phyloP scores from a whole-genome alignment of 129 eudicot genomes.

The Tagetes erecta region DNA sequence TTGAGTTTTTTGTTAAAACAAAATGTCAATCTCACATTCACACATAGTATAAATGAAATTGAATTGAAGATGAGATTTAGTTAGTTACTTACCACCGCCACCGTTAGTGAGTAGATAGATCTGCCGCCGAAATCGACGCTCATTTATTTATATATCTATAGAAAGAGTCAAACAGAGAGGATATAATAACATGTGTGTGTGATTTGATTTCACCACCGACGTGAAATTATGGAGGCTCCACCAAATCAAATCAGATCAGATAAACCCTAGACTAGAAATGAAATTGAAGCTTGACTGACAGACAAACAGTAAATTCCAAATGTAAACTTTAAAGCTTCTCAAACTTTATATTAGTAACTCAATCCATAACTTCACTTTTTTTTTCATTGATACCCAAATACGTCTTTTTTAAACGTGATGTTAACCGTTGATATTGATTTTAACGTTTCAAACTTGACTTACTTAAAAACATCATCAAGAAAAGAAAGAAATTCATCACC shows the following conservation, averaged over 20 bases:
- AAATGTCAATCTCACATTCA: neutral
- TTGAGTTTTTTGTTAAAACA: neutral
- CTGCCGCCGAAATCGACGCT: slow-evolving; percentile 36
- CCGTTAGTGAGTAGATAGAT: slow-evolving; percentile 30
- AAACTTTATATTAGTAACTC: no score
- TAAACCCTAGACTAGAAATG: slow-evolving; percentile 16
- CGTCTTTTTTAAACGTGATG: no score
- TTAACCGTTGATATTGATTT: no score
- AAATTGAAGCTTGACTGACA: no score
- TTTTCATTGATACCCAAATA: no score
- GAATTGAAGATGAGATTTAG: slow-evolving; percentile 14
- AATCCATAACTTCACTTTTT: no score
- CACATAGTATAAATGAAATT: neutral
- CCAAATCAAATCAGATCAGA: slow-evolving; percentile 12
- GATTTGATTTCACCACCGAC: slow-evolving; percentile 27
- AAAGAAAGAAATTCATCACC: no score
- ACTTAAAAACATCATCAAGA: no score
- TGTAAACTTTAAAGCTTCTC: no score
- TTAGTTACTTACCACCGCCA: slow-evolving; percentile 20
- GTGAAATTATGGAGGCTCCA: slow-evolving; percentile 29
- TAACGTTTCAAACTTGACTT: no score
- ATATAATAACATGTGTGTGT: neutral
- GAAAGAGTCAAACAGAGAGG: neutral
- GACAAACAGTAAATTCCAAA: slow-evolving; percentile 25
- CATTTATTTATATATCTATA: neutral